These are phyloP conservation scores for Pseudocercospora ulei DNA, from an alignment of 2,329 filamentous ascomycete species.

Conservation along the genomic window DNA sequence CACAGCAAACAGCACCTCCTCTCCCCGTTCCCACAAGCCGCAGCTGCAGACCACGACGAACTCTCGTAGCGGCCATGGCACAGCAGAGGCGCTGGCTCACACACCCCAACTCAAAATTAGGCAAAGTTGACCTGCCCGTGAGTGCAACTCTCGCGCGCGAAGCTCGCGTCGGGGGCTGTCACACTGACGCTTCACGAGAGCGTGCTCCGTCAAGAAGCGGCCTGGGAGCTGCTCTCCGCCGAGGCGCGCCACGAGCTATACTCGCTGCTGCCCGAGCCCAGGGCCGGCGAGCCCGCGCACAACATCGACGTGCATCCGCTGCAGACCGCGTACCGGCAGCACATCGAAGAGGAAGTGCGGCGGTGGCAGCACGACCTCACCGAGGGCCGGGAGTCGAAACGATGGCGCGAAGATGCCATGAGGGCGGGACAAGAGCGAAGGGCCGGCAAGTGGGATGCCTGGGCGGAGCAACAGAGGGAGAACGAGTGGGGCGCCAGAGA, in stretches of 20 bases:
- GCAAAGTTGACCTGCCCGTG: conserved; percentile 25
- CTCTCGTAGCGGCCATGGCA: conserved; percentile 5
- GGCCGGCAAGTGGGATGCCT: conserved; percentile 49
- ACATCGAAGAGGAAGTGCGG: conserved; percentile 47
- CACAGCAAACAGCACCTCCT: conserved; percentile 2
- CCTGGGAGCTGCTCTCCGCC: conserved; percentile 27
- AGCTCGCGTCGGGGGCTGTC: background rate
- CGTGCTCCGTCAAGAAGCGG: conserved; percentile 27
- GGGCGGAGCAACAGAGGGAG: conserved; percentile 48
- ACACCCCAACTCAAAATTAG: conserved; percentile 24
- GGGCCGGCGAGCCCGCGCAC: conserved; percentile 27
- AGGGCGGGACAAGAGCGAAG: conserved; percentile 46
- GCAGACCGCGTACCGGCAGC: conserved; percentile 38
- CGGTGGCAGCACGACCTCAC: conserved; percentile 49
- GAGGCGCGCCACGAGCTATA: conserved; percentile 27
- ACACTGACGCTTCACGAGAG: conserved; percentile 18
- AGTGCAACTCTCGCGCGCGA: conserved; percentile 1
- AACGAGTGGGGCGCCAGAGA: conserved; percentile 44
- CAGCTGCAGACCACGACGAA: background rate
- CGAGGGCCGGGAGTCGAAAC: conserved; percentile 48
- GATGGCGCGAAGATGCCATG: conserved; percentile 49
- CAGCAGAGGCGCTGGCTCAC: conserved; percentile 28
- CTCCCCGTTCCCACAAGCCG: too few species aligned
- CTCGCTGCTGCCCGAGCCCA: conserved; percentile 27
- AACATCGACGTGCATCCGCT: conserved; percentile 36